These are phyloP conservation scores for Crucihimalaya himalaica DNA, from an alignment of 345 rosid genomes.

Conservation along the genomic window DNA sequence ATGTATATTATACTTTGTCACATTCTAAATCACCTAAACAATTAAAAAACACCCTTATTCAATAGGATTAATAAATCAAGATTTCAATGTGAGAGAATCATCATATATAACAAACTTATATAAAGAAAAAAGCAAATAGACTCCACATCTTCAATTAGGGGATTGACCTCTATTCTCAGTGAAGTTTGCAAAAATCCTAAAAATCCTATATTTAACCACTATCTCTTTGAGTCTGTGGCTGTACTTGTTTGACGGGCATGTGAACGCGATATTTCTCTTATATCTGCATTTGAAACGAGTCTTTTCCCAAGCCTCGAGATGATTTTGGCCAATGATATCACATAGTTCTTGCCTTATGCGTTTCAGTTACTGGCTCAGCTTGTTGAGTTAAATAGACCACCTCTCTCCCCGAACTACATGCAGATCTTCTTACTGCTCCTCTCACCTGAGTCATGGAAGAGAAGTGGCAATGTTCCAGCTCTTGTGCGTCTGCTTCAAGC, in stretches of 20 bases:
- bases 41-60: too few relatives aligned
- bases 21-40: too few relatives aligned
- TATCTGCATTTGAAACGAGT: constrained; percentile 71
- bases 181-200: constrained; percentile 91
- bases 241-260: constrained; percentile 91
- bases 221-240: constrained; percentile 93
- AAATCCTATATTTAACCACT: constrained; percentile 92
- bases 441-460: constrained; percentile 82
- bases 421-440: constrained; percentile 81
- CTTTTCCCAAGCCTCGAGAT: constrained; percentile 80
- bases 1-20: too few relatives aligned
- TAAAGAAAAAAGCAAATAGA: too few relatives aligned
- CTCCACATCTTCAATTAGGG: too few relatives aligned
- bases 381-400: constrained; percentile 86
- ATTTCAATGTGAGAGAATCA: too few relatives aligned
- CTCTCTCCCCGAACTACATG: constrained; percentile 77
- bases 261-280: constrained; percentile 69
- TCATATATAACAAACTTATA: too few relatives aligned
- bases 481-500: constrained; percentile 99
- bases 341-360: constrained; percentile 96
- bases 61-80: too few relatives aligned
- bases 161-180: constrained; percentile 75
- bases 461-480: constrained; percentile 92
- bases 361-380: constrained; percentile 97
- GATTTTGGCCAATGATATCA: constrained; percentile 74